Evolutionary conservation across 768 basidiomycete genomes (phyloP), one percentile per base, ranked within the genome.

Genomic region (Suillus placidus): DNA sequence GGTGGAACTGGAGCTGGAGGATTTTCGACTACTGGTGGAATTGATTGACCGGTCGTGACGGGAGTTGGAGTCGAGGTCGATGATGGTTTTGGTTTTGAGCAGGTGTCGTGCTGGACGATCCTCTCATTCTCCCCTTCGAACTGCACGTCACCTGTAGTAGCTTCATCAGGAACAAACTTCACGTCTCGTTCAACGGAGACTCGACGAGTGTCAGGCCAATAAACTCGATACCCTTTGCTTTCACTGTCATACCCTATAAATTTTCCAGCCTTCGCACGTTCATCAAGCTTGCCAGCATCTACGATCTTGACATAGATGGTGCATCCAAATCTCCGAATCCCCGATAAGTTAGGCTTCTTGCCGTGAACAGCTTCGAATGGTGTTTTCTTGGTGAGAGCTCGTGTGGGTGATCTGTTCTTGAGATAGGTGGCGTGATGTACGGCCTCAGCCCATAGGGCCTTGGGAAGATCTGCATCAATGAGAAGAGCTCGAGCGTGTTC

Each of bases 271-370:
- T 66, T 66, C 1, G 63, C 60, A 9, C 61, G 58, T 35, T 42
- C 35, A 32, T 69, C 49, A 7, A 71, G 63, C 40, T 71, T 70
- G 42, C 66, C 66, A 4, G 66, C 52, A 16, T 63, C n/a, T 18
- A 60, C 34, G n/a, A 57, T 14, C n/a, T 63, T 63, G 12, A 71
- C 61, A 57, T 30, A 58, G 37, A 58, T 34, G 5, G 52, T 42
- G 9, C 74, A 78, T 0, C 70, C 75, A 56, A 71, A 76, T 45
- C 64, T 40, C 2, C 52, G 68, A 0, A 78, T 37, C n/a, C 66
- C 43, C 0, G 64, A 56, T 5, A 79, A 47, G 38, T 78, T 56
- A 7, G 78, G 78, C 61, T 77, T 77, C 49, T 45, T 9, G 18
- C 72, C 65, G 2, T 58, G 62, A 20, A 37, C 63, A 5, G 49